Evolutionary conservation across 768 basidiomycete genomes (phyloP).

Genomic region (Hygrophorus pudorinus): DNA sequence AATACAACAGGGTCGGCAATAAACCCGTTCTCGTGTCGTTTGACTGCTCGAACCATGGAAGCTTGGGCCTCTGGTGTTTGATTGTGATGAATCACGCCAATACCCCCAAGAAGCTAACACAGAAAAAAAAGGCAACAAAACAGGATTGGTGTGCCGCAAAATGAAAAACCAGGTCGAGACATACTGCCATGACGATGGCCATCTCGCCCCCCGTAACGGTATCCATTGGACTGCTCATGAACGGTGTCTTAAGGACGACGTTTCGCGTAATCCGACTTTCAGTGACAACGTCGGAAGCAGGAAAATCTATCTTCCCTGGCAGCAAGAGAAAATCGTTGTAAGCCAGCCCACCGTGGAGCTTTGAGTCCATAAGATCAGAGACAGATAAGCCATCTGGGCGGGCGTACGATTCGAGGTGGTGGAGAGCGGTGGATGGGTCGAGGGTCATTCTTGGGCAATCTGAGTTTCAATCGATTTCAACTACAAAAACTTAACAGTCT

Average conservation of each 20-base stretch:
- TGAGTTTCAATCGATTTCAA: too few relatives aligned
- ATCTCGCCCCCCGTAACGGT: slow-evolving; percentile 95
- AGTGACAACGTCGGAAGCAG: slow-evolving; percentile 66
- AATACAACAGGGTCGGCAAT: slow-evolving; percentile 92
- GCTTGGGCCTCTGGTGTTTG: slow-evolving; percentile 79
- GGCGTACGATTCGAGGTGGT: slow-evolving; percentile 62
- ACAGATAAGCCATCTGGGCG: slow-evolving; percentile 77
- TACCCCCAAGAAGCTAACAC: slow-evolving; percentile 76
- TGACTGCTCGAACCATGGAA: slow-evolving; percentile 94
- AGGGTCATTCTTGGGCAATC: slow-evolving; percentile 22
- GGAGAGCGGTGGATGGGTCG: slow-evolving; percentile 62
- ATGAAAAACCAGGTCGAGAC: slow-evolving; percentile 18
- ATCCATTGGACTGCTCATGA: slow-evolving; percentile 98
- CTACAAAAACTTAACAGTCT: too few relatives aligned
- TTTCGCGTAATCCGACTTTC: slow-evolving; percentile 88
- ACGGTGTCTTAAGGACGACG: slow-evolving; percentile 86
- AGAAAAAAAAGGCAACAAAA: slow-evolving; percentile 4
- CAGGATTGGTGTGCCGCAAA: not conserved
- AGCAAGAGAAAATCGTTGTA: slow-evolving; percentile 96
- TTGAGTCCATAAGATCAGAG: slow-evolving; percentile 80
- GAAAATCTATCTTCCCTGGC: slow-evolving; percentile 93
- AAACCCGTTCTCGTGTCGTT: slow-evolving; percentile 98
- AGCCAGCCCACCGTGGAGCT: slow-evolving; percentile 82
- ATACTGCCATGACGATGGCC: slow-evolving; percentile 87
- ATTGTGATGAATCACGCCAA: slow-evolving; percentile 98